These are phyloP conservation scores for Brassica carinata DNA, from an alignment of 345 rosid species.

Conservation along the genomic window DNA sequence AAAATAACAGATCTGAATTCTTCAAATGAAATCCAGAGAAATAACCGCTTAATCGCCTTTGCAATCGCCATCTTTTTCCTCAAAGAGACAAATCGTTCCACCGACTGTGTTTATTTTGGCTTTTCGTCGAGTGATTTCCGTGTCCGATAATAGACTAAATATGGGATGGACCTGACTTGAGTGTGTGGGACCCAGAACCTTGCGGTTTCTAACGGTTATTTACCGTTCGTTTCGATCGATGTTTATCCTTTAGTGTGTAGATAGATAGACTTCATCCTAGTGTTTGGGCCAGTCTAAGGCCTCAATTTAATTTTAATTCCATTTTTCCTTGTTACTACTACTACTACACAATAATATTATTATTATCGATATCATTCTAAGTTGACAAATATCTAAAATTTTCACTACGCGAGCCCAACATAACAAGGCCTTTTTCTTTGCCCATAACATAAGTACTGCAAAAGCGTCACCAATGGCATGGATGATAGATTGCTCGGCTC, in stretches of 20 bases:
- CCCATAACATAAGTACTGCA: no score
- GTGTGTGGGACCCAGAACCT: neutral
- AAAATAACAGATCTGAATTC: no score
- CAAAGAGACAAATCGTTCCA: no score
- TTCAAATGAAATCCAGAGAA: no score
- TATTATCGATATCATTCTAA: neutral
- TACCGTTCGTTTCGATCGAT: neutral
- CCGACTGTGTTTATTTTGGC: neutral
- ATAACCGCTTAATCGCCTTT: no score
- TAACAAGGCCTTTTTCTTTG: no score
- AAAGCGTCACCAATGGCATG: no score
- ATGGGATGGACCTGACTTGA: neutral
- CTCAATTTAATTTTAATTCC: neutral
- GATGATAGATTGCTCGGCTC: no score
- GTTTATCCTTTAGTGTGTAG: neutral
- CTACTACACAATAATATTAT: no score
- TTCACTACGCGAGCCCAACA: neutral
- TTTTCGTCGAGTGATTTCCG: slow-evolving; percentile 14
- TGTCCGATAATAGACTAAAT: neutral
- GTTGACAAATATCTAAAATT: neutral
- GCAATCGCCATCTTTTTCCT: no score
- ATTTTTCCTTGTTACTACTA: no score
- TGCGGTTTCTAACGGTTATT: neutral
- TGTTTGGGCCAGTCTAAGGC: neutral
- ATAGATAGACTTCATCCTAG: neutral